These are phyloP conservation scores for Plenodomus biglobosus DNA, from an alignment of 2,329 filamentous ascomycete species.

Conservation along the genomic window DNA sequence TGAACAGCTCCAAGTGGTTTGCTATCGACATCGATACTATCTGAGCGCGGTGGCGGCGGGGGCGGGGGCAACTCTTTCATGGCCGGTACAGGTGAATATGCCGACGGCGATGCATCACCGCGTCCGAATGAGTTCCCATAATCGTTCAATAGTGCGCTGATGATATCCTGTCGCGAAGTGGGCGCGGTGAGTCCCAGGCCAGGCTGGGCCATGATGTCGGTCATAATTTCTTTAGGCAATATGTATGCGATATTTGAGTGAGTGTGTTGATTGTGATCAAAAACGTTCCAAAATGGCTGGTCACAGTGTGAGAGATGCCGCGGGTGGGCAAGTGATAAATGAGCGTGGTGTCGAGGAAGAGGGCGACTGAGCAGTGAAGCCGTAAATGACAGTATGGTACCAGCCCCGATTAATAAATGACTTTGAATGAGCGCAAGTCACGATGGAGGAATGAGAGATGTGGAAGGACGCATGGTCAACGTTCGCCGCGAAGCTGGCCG, in stretches of 20 bases:
- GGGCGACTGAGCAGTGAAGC: slow-evolving; percentile 18
- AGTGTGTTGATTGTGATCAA: too few relatives aligned
- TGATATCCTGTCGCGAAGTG: slow-evolving; percentile 40
- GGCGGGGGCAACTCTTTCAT: slow-evolving; percentile 36
- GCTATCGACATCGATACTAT: slow-evolving; percentile 24
- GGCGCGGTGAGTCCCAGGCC: slow-evolving; percentile 27
- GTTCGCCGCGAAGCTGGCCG: slow-evolving; percentile 30
- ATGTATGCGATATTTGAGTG: neutral
- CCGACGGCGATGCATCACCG: slow-evolving; percentile 25
- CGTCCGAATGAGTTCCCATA: slow-evolving; percentile 39
- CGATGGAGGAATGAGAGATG: slow-evolving; percentile 20
- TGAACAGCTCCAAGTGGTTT: slow-evolving; percentile 29
- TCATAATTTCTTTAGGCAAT: slow-evolving; percentile 20
- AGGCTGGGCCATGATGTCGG: slow-evolving; percentile 29
- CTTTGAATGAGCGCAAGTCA: slow-evolving; percentile 13
- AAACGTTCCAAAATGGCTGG: too few relatives aligned
- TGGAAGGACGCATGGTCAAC: slow-evolving; percentile 21
- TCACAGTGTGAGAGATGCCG: neutral
- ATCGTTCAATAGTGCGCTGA: slow-evolving; percentile 44
- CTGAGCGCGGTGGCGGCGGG: slow-evolving; percentile 16
- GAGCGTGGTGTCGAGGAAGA: slow-evolving; percentile 16
- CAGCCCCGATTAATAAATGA: slow-evolving; percentile 25
- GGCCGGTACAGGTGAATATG: slow-evolving; percentile 25
- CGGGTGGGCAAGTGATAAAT: slow-evolving; percentile 8
- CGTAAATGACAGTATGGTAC: slow-evolving; percentile 15